Evolutionary conservation across 2,329 filamentous ascomycete genomes (phyloP).

Genomic region (Ophiosphaerella herpotricha): DNA sequence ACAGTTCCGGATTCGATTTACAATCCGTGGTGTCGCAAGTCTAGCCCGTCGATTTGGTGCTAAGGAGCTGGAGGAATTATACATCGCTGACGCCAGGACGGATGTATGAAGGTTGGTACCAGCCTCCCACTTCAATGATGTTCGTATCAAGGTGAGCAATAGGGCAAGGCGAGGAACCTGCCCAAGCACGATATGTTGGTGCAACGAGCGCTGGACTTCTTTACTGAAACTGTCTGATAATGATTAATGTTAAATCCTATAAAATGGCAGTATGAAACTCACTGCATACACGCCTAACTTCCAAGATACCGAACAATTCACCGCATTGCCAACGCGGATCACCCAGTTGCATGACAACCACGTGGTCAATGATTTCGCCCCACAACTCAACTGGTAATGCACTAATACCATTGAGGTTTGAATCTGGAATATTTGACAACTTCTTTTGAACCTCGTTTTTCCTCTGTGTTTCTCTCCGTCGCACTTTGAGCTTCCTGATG

Average conservation of each 20-base stretch:
- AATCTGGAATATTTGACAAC: neutral
- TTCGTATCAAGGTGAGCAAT: neutral
- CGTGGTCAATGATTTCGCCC: slow-evolving; percentile 1
- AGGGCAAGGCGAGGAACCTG: slow-evolving; percentile 1
- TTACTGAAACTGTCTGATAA: slow-evolving; percentile 1
- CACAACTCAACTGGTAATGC: slow-evolving; percentile 6
- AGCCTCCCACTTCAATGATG: neutral
- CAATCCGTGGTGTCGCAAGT: neutral
- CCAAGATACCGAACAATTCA: neutral
- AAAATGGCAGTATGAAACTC: neutral
- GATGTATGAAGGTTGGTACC: neutral
- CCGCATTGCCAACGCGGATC: neutral
- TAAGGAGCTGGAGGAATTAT: neutral
- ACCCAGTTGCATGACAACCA: neutral
- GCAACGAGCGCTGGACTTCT: slow-evolving; percentile 1
- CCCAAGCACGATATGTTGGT: neutral
- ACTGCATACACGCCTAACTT: slow-evolving; percentile 3
- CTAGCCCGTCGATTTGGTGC: neutral
- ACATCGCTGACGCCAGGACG: slow-evolving; percentile 6
- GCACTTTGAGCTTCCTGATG: neutral
- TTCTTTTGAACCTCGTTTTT: neutral
- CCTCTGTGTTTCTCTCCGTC: neutral
- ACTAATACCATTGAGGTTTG: neutral
- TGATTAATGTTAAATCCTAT: neutral
- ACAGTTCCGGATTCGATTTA: slow-evolving; percentile 3